A percentile compares a stretch with the other conserved stretches of the same genome.
Conservation (phyloP, 371 early-diverging fungal genomes). For the Coemansia sp. region DNA sequence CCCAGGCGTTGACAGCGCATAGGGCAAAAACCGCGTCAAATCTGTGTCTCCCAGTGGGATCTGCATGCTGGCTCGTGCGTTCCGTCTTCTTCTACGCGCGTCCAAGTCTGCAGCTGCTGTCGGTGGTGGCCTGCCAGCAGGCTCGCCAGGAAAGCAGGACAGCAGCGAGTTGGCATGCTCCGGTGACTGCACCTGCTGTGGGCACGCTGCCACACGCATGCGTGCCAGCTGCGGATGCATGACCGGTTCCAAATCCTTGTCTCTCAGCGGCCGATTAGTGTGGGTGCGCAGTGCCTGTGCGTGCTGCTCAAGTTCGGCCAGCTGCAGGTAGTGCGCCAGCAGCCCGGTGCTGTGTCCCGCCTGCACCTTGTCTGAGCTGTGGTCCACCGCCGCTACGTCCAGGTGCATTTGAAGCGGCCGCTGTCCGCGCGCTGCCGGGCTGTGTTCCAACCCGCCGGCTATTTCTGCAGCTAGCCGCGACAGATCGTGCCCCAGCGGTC, state of each 20-base stretch:
- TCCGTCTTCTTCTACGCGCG: neutral
- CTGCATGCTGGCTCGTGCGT: neutral
- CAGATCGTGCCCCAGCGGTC: constrained; percentile 1
- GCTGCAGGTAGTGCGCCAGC: constrained; percentile 24
- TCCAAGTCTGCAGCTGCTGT: neutral
- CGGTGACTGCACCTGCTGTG: neutral
- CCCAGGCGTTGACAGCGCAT: constrained; percentile 25
- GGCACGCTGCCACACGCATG: neutral
- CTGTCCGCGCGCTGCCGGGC: neutral
- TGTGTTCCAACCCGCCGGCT: neutral
- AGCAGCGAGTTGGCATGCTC: neutral
- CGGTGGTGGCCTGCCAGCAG: neutral
- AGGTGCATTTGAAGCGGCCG: constrained; percentile 25
- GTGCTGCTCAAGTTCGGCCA: constrained; percentile 25
- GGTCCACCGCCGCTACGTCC: constrained; percentile 26
- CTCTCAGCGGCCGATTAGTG: neutral
- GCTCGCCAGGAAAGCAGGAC: neutral
- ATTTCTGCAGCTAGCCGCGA: constrained; percentile 1
- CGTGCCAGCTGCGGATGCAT: neutral
- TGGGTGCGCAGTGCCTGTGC: neutral
- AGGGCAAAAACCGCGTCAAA: constrained; percentile 29
- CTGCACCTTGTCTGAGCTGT: constrained; percentile 4
- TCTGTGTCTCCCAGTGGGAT: constrained; percentile 11
- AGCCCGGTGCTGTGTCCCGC: constrained; percentile 1
- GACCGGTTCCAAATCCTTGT: neutral